A percentile compares a stretch with the other conserved stretches of the same genome.
phyloP scores from a whole-genome alignment of 306 rosid genomes.

The Vicia sativa region DNA sequence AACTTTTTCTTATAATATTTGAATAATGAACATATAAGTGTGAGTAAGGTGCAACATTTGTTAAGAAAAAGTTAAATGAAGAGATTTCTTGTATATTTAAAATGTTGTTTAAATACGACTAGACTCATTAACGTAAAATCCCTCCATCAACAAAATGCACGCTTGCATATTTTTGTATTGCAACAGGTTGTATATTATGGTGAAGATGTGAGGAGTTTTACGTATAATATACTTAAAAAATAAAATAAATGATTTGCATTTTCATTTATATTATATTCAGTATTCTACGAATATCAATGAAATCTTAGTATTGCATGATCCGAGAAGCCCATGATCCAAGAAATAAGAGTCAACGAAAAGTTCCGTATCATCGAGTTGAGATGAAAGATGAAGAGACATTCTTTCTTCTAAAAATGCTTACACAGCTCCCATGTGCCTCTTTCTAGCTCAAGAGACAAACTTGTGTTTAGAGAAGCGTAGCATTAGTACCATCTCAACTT shows the following conservation, averaged over 20 bases:
- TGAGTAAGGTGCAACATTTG: background rate
- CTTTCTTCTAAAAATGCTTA: constrained; percentile 45
- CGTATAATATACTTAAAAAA: background rate
- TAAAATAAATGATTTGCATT: constrained; percentile 20
- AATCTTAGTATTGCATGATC: constrained; percentile 50
- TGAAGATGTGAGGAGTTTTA: background rate
- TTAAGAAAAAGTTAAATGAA: background rate
- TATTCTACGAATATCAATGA: constrained; percentile 23
- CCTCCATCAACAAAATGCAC: constrained; percentile 5
- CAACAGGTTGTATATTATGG: constrained; percentile 5
- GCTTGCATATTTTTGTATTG: constrained; percentile 11
- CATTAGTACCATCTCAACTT: background rate
- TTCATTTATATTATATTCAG: background rate
- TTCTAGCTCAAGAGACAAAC: constrained; percentile 27
- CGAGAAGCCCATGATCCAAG: constrained; percentile 90
- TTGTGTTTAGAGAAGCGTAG: background rate
- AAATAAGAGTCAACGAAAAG: constrained; percentile 54
- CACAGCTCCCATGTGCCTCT: constrained; percentile 44
- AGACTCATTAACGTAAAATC: background rate
- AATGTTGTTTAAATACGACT: background rate
- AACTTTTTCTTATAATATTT: too few species aligned
- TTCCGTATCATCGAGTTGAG: constrained; percentile 10
- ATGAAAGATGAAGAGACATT: constrained; percentile 56
- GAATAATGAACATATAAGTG: background rate
- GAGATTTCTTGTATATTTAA: background rate